Evolutionary conservation across 305 asterid species (phyloP), one percentile per base, ranked within the genome.

Genomic region (Solanum aculeatissimum): DNA sequence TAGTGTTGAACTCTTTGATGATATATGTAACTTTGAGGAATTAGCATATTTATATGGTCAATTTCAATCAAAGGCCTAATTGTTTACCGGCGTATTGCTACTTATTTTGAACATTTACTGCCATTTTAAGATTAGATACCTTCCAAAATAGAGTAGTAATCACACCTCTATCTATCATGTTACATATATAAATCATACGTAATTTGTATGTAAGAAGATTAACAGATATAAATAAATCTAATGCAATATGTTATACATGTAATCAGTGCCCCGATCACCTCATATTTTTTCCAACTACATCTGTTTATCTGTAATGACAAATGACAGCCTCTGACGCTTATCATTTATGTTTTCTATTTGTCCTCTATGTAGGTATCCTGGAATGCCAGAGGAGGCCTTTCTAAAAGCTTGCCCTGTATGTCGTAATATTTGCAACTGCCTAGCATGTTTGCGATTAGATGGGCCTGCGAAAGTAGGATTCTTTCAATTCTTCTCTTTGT

Each of bases 331-430:
- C 74, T 32, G 74, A 16, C 35, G 7, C 14, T 68, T 27, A 68
- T 68, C 27, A 69, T 69, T 25, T 69, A 21, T 35, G 27, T 35
- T 9, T 68, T 71, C 13, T 71, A 21, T 71, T 1, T 19, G 29
- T 47, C 16, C 11, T 82, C 11, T 70, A 29, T 53, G 54, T 62
- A 94, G 98, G 98, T 94, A 94, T n/a, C 93, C 97, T 19, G 81
- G 84, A 75, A 84, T 90, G 93, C 25, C 92, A 11, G 88, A 89
- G 85, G 92, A 89, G 84, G 94, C 55, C 86, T 87, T 94, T 85
- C 91, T 89, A 21, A 83, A 91, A 87, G 85, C 88, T 72, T 94
- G 98, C 77, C 97, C 98, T 71, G 93, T 94, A 88, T 94, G 98
- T 90, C 87, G 68, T 25, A 83, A 83, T 66, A 88, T 88, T 77